Conservation (phyloP, 306 rosid species). For the Lathyrus tuberosus region DNA sequence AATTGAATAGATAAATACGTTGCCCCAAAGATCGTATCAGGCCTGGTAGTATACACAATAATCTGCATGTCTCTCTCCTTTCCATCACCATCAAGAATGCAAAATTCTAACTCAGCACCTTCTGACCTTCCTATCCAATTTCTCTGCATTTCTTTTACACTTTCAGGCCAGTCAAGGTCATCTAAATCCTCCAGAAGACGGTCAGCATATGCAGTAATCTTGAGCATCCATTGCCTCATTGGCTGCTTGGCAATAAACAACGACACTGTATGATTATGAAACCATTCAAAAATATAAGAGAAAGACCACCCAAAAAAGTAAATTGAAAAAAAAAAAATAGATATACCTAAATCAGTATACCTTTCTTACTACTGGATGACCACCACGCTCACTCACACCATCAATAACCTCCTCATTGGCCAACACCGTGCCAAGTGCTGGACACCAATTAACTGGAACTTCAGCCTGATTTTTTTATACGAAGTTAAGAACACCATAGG, state of each 20-base stretch:
- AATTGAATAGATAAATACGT: slow-evolving; percentile 65
- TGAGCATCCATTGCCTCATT: slow-evolving; percentile 99
- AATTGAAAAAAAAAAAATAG: slow-evolving; percentile 29
- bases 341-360: slow-evolving; percentile 42
- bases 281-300: slow-evolving; percentile 60
- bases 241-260: slow-evolving; percentile 99
- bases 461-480: slow-evolving; percentile 67
- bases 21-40: slow-evolving; percentile 98
- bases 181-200: slow-evolving; percentile 96
- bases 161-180: slow-evolving; percentile 95
- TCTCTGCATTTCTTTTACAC: slow-evolving; percentile 97
- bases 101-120: slow-evolving; percentile 93
- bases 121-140: slow-evolving; percentile 99
- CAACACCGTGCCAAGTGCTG: slow-evolving; percentile 97
- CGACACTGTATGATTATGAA: slow-evolving; percentile 77
- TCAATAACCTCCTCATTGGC: slow-evolving; percentile 98
- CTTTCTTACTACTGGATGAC: slow-evolving; percentile 94
- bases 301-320: slow-evolving; percentile 28
- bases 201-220: slow-evolving; percentile 97
- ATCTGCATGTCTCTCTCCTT: slow-evolving; percentile 66
- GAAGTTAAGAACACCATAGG: slow-evolving; percentile 26
- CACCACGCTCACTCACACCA: slow-evolving; percentile 96
- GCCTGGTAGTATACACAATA: slow-evolving; percentile 87
- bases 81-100: slow-evolving; percentile 70
- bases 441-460: slow-evolving; percentile 99